Evolutionary conservation across 23 red algal genomes (phyloP), one percentile per base, ranked within the genome.

Genomic region (Gracilaria gracilis): DNA sequence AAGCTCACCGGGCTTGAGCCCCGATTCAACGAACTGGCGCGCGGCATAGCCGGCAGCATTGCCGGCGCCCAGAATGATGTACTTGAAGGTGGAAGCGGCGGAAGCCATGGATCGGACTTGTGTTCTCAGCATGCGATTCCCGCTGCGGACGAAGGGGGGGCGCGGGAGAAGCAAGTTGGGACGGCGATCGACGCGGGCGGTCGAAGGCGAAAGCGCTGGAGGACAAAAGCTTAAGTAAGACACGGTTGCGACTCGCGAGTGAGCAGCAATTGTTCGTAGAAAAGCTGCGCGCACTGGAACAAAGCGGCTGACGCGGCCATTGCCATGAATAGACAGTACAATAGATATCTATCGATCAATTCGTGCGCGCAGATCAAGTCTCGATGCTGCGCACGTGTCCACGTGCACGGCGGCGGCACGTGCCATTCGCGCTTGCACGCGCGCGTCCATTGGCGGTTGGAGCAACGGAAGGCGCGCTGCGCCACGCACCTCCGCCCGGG

Each of bases 31-130:
- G 71, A 99, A 90, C 77, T 92, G 53, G 23, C 78, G 57, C 25
- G 97, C 97, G 40, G 94, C 97, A 65, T 99, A 99, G 37, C 97
- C 97, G 17, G 97, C 97, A 21, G 96, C 96, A 78, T 98, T 98
- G 19, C 96, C 96, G 28, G 91, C 96, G 82, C 95, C 96, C 9
- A 98, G 39, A 9, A 98, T 61, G 40, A 98, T 65, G 81, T 95
- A 95, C 39, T 98, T 94, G 88, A 62, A 82, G 34, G 79, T 59
- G 21, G 58, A 82, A 40, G 79, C 53, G n/a, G 53, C 79, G 79
- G 72, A 51, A 28, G 72, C 72, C 72, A 77, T 77, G 39, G 72
- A 77, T 77, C 72, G 40, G 23, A 48, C 8, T n/a, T 49, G 38
- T 1, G 72, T 3, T 27, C 40, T n/a, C n/a, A 50, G 72, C 72